Percentiles rank a stretch among this genome's conserved stretches.
phyloP scores from a whole-genome alignment of 805 yeast genomes.

The Pichia nakasei region DNA sequence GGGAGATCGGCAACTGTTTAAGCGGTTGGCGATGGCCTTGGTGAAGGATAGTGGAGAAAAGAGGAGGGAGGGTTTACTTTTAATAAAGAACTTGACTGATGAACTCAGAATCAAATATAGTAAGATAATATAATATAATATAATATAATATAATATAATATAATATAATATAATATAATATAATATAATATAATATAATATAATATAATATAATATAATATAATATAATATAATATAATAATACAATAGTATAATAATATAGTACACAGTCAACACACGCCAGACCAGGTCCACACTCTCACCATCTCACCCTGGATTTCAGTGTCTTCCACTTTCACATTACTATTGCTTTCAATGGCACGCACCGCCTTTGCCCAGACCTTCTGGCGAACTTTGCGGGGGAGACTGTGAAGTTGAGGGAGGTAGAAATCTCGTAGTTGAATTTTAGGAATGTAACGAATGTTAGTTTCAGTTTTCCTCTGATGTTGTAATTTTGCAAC shows the following conservation, averaged over 20 bases:
- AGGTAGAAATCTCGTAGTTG: conserved; percentile 64
- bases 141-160: too few relatives aligned
- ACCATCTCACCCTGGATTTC: conserved; percentile 84
- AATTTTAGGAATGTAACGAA: conserved; percentile 52
- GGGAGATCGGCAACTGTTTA: too few relatives aligned
- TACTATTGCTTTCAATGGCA: conserved; percentile 56
- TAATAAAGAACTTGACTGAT: not conserved
- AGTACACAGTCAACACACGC: conserved; percentile 1
- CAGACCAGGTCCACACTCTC: conserved; percentile 77
- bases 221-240: too few relatives aligned
- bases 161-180: too few relatives aligned
- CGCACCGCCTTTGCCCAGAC: conserved; percentile 53
- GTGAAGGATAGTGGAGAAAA: not conserved
- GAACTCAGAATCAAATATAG: not conserved
- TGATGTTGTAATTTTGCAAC: conserved; percentile 42
- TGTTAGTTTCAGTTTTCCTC: conserved; percentile 25
- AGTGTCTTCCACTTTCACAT: conserved; percentile 49
- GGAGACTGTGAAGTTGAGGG: conserved; percentile 13
- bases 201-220: too few relatives aligned
- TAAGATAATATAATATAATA: not conserved
- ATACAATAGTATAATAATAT: too few relatives aligned
- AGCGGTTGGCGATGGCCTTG: too few relatives aligned
- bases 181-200: too few relatives aligned
- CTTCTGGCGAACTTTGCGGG: conserved; percentile 32
- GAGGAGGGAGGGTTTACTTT: not conserved